These are phyloP conservation scores for Metschnikowia cerradonensis DNA, from an alignment of 805 yeast species.

Conservation along the genomic window DNA sequence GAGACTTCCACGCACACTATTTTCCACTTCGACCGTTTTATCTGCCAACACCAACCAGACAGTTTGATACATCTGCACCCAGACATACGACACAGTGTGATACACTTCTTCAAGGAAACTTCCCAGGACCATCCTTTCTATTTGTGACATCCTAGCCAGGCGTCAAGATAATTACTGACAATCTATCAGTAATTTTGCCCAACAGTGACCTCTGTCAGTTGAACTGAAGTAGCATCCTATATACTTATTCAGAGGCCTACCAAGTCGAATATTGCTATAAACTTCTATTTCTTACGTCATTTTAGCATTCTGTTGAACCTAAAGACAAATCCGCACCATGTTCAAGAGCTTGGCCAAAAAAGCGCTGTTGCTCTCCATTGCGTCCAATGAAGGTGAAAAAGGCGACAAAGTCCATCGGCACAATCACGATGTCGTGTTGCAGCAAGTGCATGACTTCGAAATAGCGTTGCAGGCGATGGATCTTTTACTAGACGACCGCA, in stretches of 20 bases:
- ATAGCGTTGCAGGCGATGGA: constrained; percentile 87
- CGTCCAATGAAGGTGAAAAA: constrained; percentile 3
- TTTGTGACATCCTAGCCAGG: neutral
- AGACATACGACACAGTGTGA: neutral
- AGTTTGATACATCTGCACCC: neutral
- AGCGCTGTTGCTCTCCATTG: constrained; percentile 30
- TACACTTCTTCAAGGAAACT: neutral
- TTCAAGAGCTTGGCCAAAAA: constrained; percentile 37
- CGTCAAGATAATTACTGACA: neutral
- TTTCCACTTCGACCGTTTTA: neutral
- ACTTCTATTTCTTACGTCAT: too few relatives aligned
- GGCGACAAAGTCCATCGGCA: neutral
- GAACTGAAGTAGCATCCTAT: neutral
- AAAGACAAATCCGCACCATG: constrained; percentile 20
- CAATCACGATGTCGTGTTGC: constrained; percentile 33
- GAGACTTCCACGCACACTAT: neutral
- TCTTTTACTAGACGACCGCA: constrained; percentile 77
- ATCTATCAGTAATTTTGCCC: neutral
- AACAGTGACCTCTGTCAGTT: neutral
- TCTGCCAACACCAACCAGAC: neutral
- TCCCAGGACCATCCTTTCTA: neutral
- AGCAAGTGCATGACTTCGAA: constrained; percentile 60
- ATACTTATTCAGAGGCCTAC: neutral
- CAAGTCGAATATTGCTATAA: neutral
- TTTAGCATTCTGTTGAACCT: too few relatives aligned